Evolutionary conservation across 768 basidiomycete species (phyloP), one percentile per base, ranked within the genome.

Genomic region (Dentipellis fragilis): DNA sequence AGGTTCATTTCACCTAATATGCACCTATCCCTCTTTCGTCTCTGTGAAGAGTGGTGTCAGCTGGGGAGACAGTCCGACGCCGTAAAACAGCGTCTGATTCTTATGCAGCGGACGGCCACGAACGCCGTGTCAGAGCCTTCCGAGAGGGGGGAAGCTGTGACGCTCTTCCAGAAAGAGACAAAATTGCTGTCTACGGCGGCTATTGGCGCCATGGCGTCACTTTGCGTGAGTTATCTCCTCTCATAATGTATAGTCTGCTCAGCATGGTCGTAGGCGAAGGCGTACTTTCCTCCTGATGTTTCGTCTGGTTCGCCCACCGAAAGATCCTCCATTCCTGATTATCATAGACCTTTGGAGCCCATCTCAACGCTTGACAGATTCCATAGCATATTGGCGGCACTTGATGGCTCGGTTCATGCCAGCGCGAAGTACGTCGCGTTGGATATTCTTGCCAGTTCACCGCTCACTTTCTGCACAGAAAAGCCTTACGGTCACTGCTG

Each of bases 31-130:
- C 69, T 95, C 35, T 95, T 89, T 69, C 81, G 85, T 36, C 72
- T 92, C 39, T 93, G 91, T 61, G 91, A 94, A 68, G 91, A 93
- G 63, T 96, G 93, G 93, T 95, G 93, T 67, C 84, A 90, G 63
- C 74, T 87, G 48, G 93, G 90, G 5, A 78, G 82, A 34, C 83
- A 89, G 62, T 76, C 81, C 0, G 89, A 92, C 58, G 69, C 73
- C n/a, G 78, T 80, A 39, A 86, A 83, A 66, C 86, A 84, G 54
- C 78, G 88, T 49, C 71, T 85, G 45, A 75, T 80, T 22, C 64
- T 78, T 54, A 92, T 93, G 81, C 82, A 89, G 63, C 80, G 79
- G 59, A 78, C 82, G 14, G 80, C 79, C 3, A 73, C 75, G 2
- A 75, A 78, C 10, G 77, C 78, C 0, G 75, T 76, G 39, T 73